Base-by-base conservation (phyloP, 257 asterid species). In the Ajuga chamaepitys region DNA sequence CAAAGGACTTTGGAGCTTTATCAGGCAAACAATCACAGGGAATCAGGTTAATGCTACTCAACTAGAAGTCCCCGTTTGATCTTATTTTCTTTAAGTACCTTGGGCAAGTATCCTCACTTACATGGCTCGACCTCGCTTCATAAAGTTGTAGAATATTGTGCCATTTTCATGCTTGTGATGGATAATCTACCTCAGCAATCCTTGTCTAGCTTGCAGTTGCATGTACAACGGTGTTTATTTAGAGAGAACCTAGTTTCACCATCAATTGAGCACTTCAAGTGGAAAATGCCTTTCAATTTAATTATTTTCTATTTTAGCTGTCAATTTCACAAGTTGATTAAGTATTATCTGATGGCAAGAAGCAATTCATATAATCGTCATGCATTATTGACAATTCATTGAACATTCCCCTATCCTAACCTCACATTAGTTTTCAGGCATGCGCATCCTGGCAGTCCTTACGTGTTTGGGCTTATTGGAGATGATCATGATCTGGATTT, bases 361-460 rank as follows among this genome's bases (percentile, higher is more conserved):
- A n/a, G n/a, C n/a, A n/a, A n/a, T n/a, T 25, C 37, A 20, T 59
- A 11, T 41, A 28, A 34, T 8, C 14, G 55, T 20, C 12, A 34
- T 54, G 38, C 34, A 60, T n/a, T 55, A 32, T 48, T 50, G 34
- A 25, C 5, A 25, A 10, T 53, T 26, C 65, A n/a, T 58, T 26
- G 38, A 50, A n/a, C 5, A 4, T 21, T 54, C 50, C 58, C 42
- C 5, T 57, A 48, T 53, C 58, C 62, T 71, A 50, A 77, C 77
- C 58, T 56, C 22, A 38, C 34, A 2, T 61, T 25, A 58, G 35
- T 57, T 74, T 83, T 74, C 87, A 89, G 99, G 84, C 99, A 93
- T 81, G 99, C 99, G 54, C 94, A 86, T 80, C 99, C 99, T 48
- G 99, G 99, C 60, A 89, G 86, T 82, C 99, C 99, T 38, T 93